Evolutionary conservation across 257 asterid species (phyloP), one percentile per base, ranked within the genome.

Genomic region (Henckelia pumila): DNA sequence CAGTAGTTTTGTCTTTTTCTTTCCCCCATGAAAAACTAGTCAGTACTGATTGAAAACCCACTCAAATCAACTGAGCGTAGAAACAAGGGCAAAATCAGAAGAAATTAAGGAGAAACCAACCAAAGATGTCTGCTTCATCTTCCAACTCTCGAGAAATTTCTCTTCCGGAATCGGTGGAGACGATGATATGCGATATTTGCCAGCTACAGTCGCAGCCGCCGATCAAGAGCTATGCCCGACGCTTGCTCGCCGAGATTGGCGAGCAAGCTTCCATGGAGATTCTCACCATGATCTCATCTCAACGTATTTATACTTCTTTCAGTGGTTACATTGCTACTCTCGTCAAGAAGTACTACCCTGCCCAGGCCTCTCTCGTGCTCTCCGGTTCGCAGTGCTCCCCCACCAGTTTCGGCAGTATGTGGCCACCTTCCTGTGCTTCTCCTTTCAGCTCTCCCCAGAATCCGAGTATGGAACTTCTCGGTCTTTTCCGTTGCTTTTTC

Each of bases 121-220:
- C 47, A 57, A 56, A 61, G 47, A 67, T 63, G 78, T 59, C 57
- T 40, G 29, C 26, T 63, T 72, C 76, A 40, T 25, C 71, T 64
- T 25, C 11, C 0, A 40, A 11, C 50, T 26, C 52, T 7, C 52
- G 29, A 56, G 55, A 62, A 2, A 62, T 75, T 68, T 55, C 53
- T 53, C 66, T 82, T 13, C 83, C 87, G 23, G 73, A 49, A 5
- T 13, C 74, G 4, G 87, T 84, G 33, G 83, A 75, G 28, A 3
- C 4, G 24, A 28, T 64, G 52, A 40, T 85, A 0, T 6, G 17
- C 13, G 61, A 7, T 28, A 74, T 85, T 30, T 67, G 86, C 68
- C 4, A 5, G 24, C 70, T 71, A 3, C 76, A 79, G 61, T 3
- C 55, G 13, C 77, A 75, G 57, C 66, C 56, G 3, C 69, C 72